These are phyloP conservation scores for Fusarium brachygibbosum DNA, from an alignment of 2,329 filamentous ascomycete species.

Conservation along the genomic window DNA sequence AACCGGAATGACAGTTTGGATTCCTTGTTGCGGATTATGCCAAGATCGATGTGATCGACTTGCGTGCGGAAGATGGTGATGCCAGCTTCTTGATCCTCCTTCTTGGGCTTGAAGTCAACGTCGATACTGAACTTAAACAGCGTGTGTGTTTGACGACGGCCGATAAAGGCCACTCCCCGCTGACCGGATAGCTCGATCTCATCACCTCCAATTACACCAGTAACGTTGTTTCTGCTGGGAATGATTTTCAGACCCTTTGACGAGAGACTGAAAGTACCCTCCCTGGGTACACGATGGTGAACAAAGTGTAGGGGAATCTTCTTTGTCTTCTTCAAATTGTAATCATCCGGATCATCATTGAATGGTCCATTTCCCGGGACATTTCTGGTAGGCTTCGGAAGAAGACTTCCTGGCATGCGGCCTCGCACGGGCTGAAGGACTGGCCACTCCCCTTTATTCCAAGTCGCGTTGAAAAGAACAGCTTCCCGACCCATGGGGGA, in stretches of 20 bases:
- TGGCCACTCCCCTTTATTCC: conserved; percentile 65
- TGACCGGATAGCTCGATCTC: conserved; percentile 25
- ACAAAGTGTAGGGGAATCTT: conserved; percentile 23
- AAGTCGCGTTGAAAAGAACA: conserved; percentile 61
- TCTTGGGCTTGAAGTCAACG: conserved; percentile 10
- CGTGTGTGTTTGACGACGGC: conserved; percentile 28
- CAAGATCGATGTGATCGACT: conserved; percentile 36
- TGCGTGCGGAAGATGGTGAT: conserved; percentile 33
- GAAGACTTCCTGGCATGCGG: conserved; percentile 50
- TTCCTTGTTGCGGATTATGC: conserved; percentile 18
- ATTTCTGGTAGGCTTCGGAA: conserved; percentile 10
- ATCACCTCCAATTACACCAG: neutral
- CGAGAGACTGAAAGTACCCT: conserved; percentile 4
- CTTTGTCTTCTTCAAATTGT: neutral
- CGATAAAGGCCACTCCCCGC: conserved; percentile 27
- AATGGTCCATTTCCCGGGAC: conserved; percentile 23
- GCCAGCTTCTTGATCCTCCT: conserved; percentile 19
- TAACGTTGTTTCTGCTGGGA: conserved; percentile 28
- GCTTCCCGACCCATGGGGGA: conserved; percentile 63
- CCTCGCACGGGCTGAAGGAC: conserved; percentile 51
- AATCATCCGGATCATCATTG: conserved; percentile 23
- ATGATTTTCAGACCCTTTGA: conserved; percentile 6
- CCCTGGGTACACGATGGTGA: conserved; percentile 22
- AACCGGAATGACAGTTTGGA: conserved; percentile 17
- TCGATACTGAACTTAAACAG: conserved; percentile 31